Percentiles rank a stretch among this genome's conserved stretches.
Conservation (phyloP, 2,329 filamentous ascomycete genomes). For the Microcera coccophila region DNA sequence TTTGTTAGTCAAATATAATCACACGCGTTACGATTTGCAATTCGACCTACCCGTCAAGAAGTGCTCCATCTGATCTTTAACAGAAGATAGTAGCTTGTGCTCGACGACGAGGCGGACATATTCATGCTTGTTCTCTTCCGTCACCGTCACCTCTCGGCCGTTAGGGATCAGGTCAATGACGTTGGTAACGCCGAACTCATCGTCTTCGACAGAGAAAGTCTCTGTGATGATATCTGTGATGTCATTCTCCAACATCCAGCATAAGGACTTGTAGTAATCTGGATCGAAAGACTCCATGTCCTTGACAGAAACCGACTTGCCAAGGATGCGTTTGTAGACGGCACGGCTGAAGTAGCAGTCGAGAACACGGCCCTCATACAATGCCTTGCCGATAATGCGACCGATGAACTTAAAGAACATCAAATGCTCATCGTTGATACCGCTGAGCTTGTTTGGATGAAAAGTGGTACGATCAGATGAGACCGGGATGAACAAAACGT, state of each 20-base stretch:
- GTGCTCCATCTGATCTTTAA: constrained; percentile 88
- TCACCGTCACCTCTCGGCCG: constrained; percentile 88
- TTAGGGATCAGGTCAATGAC: constrained; percentile 82
- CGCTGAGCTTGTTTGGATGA: constrained; percentile 93
- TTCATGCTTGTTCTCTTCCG: constrained; percentile 97
- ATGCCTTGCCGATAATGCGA: constrained; percentile 93
- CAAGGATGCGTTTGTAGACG: constrained; percentile 95
- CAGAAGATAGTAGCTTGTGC: constrained; percentile 85
- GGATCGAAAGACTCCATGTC: constrained; percentile 99
- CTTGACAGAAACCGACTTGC: constrained; percentile 93
- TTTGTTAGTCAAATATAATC: constrained; percentile 4
- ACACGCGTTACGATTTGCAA: background rate
- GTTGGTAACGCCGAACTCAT: constrained; percentile 86
- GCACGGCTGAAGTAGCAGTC: constrained; percentile 99
- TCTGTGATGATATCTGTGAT: constrained; percentile 97
- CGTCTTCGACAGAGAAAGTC: constrained; percentile 90
- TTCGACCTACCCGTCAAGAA: constrained; percentile 70
- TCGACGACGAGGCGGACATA: constrained; percentile 94
- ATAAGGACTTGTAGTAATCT: constrained; percentile 96
- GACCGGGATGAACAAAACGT: constrained; percentile 92
- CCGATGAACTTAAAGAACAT: constrained; percentile 99
- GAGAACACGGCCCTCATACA: constrained; percentile 92
- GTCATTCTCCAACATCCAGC: constrained; percentile 98
- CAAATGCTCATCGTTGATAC: constrained; percentile 90
- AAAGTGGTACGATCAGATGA: constrained; percentile 97